Evolutionary conservation across 768 basidiomycete genomes (phyloP), one percentile per base, ranked within the genome.

Genomic region (Mrakia hoshinonis): DNA sequence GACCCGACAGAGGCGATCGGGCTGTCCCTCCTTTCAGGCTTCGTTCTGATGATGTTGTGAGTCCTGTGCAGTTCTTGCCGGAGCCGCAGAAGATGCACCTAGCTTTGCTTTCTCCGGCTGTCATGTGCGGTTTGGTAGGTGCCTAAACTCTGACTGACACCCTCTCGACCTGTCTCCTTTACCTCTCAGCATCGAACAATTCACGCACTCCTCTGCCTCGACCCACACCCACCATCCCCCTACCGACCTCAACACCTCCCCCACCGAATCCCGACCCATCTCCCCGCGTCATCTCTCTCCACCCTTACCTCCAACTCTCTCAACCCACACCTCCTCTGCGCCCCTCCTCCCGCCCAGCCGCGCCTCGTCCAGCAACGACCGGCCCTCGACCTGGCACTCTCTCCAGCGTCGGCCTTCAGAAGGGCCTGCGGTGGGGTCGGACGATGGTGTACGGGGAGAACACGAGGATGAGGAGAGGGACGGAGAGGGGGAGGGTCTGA

Each of bases 221-320:
- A 43, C 69, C n/a, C 51, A 58, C 18, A n/a, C 36, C 39, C 29
- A 54, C 34, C 46, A 68, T 43, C 31, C 66, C 51, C 49, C 22
- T 46, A n/a, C 49, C 48, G 78, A 76, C 1, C 76, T 75, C 46
- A 77, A 78, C 76, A 77, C 54, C 75, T 77, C 15, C 78, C 78
- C 22, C 79, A 79, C 69, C 79, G 1, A 76, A 63, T 74, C 76
- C 66, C 77, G 52, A 78, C 79, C 85, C 0, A 84, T 85, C 75
- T 87, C 87, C 73, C 87, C 89, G 76, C 84, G 60, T 11, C 31
- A 26, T 51, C 34, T 60, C 43, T 66, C 55, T 46, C 51, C 48
- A 34, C n/a, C 67, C 34, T 2, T 49, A n/a, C 46, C 61, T 31
- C 63, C 43, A 15, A 34, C 61, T 65, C 60, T 47, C 48, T 52